phyloP scores from a whole-genome alignment of 352 stramenopile species.

The Phytophthora cactorum region DNA sequence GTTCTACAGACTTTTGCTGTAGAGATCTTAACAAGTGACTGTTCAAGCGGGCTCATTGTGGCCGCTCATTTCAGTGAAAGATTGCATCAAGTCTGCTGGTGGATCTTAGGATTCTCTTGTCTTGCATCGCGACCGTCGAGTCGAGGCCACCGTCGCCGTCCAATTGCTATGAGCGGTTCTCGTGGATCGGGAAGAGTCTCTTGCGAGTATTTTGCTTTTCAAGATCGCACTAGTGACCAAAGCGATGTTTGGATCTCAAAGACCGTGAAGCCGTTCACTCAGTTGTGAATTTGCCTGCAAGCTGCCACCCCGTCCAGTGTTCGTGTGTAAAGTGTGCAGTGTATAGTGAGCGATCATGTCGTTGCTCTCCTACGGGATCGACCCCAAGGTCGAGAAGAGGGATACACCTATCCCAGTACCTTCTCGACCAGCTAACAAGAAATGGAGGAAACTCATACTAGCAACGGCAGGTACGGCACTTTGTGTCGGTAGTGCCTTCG shows the following conservation, averaged over 20 bases:
- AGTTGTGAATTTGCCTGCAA: slow-evolving; percentile 34
- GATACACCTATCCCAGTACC: slow-evolving; percentile 1
- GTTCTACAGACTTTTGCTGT: too few relatives aligned
- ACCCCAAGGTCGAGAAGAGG: slow-evolving; percentile 17
- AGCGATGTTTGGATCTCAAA: not conserved
- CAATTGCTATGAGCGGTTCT: slow-evolving; percentile 24
- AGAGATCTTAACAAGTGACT: not conserved
- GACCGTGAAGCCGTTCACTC: not conserved
- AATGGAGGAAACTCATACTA: slow-evolving; percentile 27
- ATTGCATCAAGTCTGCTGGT: slow-evolving; percentile 8
- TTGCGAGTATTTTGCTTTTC: slow-evolving; percentile 12
- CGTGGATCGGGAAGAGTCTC: slow-evolving; percentile 19
- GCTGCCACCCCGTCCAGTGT: slow-evolving; percentile 14
- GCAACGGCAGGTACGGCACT: slow-evolving; percentile 17
- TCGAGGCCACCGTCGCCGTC: slow-evolving; percentile 9
- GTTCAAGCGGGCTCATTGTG: not conserved
- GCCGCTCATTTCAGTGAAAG: slow-evolving; percentile 18
- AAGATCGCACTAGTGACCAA: slow-evolving; percentile 15
- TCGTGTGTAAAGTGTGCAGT: slow-evolving; percentile 10
- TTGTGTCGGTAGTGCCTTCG: slow-evolving; percentile 21
- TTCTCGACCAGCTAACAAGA: slow-evolving; percentile 3
- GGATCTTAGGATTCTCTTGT: slow-evolving; percentile 5
- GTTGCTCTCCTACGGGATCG: slow-evolving; percentile 29
- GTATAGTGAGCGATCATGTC: slow-evolving; percentile 22
- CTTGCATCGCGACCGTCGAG: slow-evolving; percentile 13